Percentiles rank a stretch among this genome's conserved stretches.
Evolutionary conservation across 2,329 filamentous ascomycete species (phyloP).

Genomic region (Aspergillus sp.): DNA sequence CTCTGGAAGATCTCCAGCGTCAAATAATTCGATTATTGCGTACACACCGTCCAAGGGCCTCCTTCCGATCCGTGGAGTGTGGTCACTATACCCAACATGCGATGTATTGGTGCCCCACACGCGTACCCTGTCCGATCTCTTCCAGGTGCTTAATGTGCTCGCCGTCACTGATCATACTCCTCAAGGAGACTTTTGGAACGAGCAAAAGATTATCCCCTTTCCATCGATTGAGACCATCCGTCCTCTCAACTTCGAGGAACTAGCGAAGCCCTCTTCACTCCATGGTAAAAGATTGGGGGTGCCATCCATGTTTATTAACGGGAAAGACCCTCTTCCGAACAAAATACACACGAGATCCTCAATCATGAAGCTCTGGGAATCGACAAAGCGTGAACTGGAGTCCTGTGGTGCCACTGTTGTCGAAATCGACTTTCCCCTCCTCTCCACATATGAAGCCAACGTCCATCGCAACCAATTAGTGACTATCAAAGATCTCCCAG

Average conservation of each 20-base stretch:
- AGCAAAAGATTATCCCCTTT: constrained; percentile 49
- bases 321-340: constrained; percentile 30
- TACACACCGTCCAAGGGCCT: constrained; percentile 57
- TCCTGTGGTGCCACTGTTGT: constrained; percentile 32
- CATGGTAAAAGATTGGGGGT: constrained; percentile 50
- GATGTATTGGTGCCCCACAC: constrained; percentile 57
- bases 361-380: constrained; percentile 40
- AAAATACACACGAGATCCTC: constrained; percentile 36
- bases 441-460: constrained; percentile 35
- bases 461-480: constrained; percentile 32
- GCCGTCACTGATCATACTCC: constrained; percentile 43
- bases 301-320: constrained; percentile 53
- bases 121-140: constrained; percentile 51
- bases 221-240: constrained; percentile 32
- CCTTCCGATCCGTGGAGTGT: constrained; percentile 53
- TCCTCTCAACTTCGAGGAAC: constrained; percentile 32
- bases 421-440: constrained; percentile 34
- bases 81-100: constrained; percentile 58
- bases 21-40: constrained; percentile 56
- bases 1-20: constrained; percentile 57
- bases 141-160: constrained; percentile 51
- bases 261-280: constrained; percentile 35
- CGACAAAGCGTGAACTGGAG: constrained; percentile 28
- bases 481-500: constrained; percentile 44
- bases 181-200: constrained; percentile 55